phyloP scores from a whole-genome alignment of 148 eudicot species.

The Rhododendron molle region DNA sequence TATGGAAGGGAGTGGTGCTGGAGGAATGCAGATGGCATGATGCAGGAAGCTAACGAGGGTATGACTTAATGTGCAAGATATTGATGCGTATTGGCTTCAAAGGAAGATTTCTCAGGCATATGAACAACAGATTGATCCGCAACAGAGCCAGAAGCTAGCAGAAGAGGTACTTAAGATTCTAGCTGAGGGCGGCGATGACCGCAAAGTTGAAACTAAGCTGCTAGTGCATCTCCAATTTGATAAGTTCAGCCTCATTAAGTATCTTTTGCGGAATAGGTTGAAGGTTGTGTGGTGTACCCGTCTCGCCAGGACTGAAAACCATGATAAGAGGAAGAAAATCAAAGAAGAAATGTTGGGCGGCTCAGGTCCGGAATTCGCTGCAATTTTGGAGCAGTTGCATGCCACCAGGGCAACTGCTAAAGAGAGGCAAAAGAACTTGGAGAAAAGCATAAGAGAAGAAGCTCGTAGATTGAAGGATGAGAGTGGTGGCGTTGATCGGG shows the following conservation, averaged over 20 bases:
- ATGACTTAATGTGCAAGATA: constrained; percentile 59
- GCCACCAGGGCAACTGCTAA: constrained; percentile 66
- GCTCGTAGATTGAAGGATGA: constrained; percentile 57
- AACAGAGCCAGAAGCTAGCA: constrained; percentile 55
- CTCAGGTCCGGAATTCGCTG: constrained; percentile 41
- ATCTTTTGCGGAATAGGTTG: constrained; percentile 43
- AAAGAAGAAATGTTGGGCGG: constrained; percentile 51
- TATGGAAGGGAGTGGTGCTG: constrained; percentile 30
- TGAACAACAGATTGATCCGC: constrained; percentile 47
- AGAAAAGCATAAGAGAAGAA: constrained; percentile 59
- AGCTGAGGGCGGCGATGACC: constrained; percentile 49
- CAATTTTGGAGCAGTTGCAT: constrained; percentile 63
- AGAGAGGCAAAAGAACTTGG: constrained; percentile 62
- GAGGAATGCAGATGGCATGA: constrained; percentile 58
- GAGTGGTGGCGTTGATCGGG: constrained; percentile 30
- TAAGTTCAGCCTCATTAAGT: constrained; percentile 53
- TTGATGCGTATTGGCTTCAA: constrained; percentile 29
- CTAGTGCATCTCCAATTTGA: constrained; percentile 51
- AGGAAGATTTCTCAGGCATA: no score
- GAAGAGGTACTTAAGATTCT: constrained; percentile 55
- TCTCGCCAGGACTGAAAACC: constrained; percentile 59
- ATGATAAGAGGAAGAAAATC: constrained; percentile 45
- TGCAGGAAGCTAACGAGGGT: constrained; percentile 33
- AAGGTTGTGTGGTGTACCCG: constrained; percentile 69
- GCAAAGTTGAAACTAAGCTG: constrained; percentile 53